Conservation (phyloP, 1,139 yeast genomes). For the Suhomyces wounanorum region DNA sequence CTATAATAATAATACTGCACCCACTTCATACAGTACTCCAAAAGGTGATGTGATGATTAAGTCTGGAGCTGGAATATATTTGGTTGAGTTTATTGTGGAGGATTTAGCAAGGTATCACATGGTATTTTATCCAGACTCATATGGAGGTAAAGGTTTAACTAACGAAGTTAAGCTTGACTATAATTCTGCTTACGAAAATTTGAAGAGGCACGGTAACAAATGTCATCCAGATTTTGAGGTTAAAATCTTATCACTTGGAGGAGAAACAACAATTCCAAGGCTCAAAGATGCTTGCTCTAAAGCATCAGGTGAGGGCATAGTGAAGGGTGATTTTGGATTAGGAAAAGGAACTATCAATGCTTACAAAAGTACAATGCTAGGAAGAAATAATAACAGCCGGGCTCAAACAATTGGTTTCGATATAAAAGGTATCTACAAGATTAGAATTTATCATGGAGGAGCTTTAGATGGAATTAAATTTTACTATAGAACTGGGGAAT, state of each 20-base stretch:
- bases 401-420: conserved; percentile 33
- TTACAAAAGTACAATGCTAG: conserved; percentile 48
- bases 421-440: conserved; percentile 36
- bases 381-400: conserved; percentile 27
- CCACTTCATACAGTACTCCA: conserved; percentile 29
- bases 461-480: conserved; percentile 74
- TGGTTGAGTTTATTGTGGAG: conserved; percentile 64
- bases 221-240: conserved; percentile 45
- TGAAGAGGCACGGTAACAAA: conserved; percentile 27
- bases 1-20: conserved; percentile 25
- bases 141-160: conserved; percentile 64
- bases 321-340: conserved; percentile 47
- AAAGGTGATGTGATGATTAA: conserved; percentile 49
- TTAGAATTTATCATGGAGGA: conserved; percentile 67
- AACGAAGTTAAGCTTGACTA: conserved; percentile 52
- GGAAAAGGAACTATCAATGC: conserved; percentile 42
- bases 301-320: conserved; percentile 15
- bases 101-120: conserved; percentile 66
- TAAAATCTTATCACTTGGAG: conserved; percentile 49
- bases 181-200: conserved; percentile 44
- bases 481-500: conserved; percentile 17
- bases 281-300: conserved; percentile 21
- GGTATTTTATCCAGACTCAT: conserved; percentile 57
- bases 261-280: conserved; percentile 37
- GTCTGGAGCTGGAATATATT: conserved; percentile 66